Base-by-base conservation (phyloP, 1,284 basidiomycete species). In the Fomitopsis pinicola region DNA sequence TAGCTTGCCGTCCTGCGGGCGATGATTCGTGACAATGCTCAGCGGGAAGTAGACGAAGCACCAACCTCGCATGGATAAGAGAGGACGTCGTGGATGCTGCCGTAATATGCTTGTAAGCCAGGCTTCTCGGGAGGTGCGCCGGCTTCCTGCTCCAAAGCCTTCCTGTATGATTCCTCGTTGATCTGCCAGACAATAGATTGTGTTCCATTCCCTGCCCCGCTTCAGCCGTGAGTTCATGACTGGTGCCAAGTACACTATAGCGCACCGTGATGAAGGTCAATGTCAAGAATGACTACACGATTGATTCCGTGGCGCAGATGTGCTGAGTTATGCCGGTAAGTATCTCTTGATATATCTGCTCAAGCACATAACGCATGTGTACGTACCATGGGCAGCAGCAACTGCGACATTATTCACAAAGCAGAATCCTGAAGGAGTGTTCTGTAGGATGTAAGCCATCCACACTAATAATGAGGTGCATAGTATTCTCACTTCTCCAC, bases 391-490 rank as follows among this genome's bases (percentile, higher is more conserved):
- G 19, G 95, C 92, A 28, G 95, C 93, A 0, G 85, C 95, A 3
- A 98, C 85, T 1, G 90, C 87, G 0, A 96, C 92, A 69, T 98
- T 98, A 71, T 98, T 98, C 44, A 97, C 84, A 70, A 97, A 94
- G 75, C 94, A 98, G 74, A 95, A 96, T 0, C 96, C 97, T 8
- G 88, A 90, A 0, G 96, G 96, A 0, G 83, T 85, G 64, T 94
- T 86, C 73, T 74, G 36, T 0, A 45, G 19, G 12, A 15, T 2
- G 19, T 60, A 5, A 52, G 30, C 40, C n/a, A 44, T 7, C 26
- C 30, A 30, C 42, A 12, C 7, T 26, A n/a, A 2, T 5, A 0
- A 7, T 17, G 28, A 5, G 5, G 30, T 33, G 30, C 30, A 33
- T 15, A 17, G 17, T 22, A 1, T 15, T 42, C 40, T 35, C 42